Conservation (phyloP, 2,329 filamentous ascomycete species). For the Akanthomyces muscarius region DNA sequence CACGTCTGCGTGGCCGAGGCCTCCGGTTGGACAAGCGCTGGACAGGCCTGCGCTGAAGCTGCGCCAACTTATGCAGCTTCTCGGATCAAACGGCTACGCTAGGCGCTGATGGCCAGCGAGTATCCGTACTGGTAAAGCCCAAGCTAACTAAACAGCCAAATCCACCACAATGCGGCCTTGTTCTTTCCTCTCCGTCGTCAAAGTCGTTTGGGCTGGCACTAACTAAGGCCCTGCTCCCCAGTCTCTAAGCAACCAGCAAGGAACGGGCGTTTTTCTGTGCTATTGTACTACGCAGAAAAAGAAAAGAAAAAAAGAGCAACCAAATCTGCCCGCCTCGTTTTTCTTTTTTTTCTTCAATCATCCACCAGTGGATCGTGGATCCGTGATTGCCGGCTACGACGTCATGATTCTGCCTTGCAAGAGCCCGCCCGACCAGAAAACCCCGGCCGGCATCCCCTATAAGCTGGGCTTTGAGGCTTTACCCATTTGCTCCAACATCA, state of each 20-base stretch:
- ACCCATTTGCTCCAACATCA: too few species aligned
- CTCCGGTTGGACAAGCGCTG: background rate
- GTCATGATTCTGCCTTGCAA: background rate
- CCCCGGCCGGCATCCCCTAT: background rate
- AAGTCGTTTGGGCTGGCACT: too few species aligned
- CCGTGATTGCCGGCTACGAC: conserved; percentile 5
- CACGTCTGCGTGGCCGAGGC: background rate
- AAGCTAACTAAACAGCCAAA: too few species aligned
- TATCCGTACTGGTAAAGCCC: too few species aligned
- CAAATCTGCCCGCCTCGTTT: too few species aligned
- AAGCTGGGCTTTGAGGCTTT: background rate
- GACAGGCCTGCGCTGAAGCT: background rate
- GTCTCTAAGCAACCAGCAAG: too few species aligned
- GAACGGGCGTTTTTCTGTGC: too few species aligned
- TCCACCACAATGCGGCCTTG: too few species aligned
- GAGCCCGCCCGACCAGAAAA: background rate
- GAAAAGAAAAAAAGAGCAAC: too few species aligned
- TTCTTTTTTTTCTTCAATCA: background rate
- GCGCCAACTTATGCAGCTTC: background rate
- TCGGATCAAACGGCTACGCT: conserved; percentile 15
- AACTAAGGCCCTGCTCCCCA: too few species aligned
- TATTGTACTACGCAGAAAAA: too few species aligned
- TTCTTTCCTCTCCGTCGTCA: too few species aligned
- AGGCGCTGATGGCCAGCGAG: background rate
- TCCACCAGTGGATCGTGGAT: conserved; percentile 4